Evolutionary conservation across 23 red algal genomes (phyloP), one percentile per base, ranked within the genome.

Genomic region (Gracilaria gracilis): DNA sequence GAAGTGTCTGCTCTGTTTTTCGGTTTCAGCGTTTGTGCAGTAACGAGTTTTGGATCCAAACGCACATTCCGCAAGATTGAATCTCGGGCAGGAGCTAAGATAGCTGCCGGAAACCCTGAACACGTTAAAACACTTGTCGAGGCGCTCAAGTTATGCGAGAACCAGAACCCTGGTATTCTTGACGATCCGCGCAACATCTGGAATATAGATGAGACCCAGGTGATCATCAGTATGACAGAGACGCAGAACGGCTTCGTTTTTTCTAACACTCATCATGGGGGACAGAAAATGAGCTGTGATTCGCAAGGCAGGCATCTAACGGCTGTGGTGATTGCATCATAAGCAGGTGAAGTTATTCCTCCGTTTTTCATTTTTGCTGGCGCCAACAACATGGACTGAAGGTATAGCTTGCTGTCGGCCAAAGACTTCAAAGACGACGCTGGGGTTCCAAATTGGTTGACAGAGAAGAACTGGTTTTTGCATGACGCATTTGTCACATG

Each of bases 361-460:
- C 82, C 61, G n/a, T 74, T 86, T 16, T 69, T 86, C 40, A 86
- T 74, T 57, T 38, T 86, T 34, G 53, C 14, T 9, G 64, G 67
- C 24, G 44, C 16, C 8, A 11, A 73, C 17, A 25, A 13, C 50
- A 86, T 61, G 66, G 74, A 13, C 7, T 24, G 67, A 1, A 44
- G 35, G 67, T 73, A 23, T n/a, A 16, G 5, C 4, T 4, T 15
- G 0, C 38, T 73, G 4, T 9, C 34, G 12, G 15, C 7, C 7
- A 35, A 73, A 37, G 44, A 6, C 1, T 73, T 73, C 16, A 73
- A 73, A 73, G 67, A 44, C 9, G 23, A 23, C 2, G 0, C 1
- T 1, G 21, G 34, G 1, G 6, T 23, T 19, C 67, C 38, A 21
- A 6, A 73, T 29, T 73, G 34, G 67, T 16, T 73, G 17, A 20